Conservation (phyloP, 768 basidiomycete species). For the Saitozyma podzolica region DNA sequence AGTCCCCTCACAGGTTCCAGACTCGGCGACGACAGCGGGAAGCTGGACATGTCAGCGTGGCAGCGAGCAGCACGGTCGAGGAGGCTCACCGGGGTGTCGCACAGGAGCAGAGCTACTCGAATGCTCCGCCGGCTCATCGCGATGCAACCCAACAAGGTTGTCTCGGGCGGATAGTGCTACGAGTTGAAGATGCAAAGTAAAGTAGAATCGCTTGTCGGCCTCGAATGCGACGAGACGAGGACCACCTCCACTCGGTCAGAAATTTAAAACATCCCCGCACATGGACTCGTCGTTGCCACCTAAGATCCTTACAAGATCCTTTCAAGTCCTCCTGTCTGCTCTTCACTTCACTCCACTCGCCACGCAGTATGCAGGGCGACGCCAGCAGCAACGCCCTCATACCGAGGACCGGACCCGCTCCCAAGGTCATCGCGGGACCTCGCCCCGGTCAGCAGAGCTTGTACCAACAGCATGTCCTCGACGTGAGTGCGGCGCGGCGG, state of each 20-base stretch:
- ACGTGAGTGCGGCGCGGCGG: slow-evolving; percentile 27
- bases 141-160: too few relatives aligned
- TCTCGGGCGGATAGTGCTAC: too few relatives aligned
- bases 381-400: slow-evolving; percentile 13
- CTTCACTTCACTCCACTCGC: too few relatives aligned
- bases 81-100: slow-evolving; percentile 47
- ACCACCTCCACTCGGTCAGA: too few relatives aligned
- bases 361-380: too few relatives aligned
- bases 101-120: slow-evolving; percentile 44
- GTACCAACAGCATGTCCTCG: slow-evolving; percentile 45
- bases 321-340: too few relatives aligned
- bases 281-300: too few relatives aligned
- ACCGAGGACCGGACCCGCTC: slow-evolving; percentile 26
- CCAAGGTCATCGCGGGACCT: slow-evolving; percentile 32
- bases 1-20: slow-evolving; percentile 29
- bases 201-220: too few relatives aligned
- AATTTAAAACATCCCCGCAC: too few relatives aligned
- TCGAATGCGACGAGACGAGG: too few relatives aligned
- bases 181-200: too few relatives aligned
- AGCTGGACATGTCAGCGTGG: slow-evolving; percentile 19
- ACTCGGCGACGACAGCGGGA: slow-evolving; percentile 31
- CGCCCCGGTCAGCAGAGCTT: slow-evolving; percentile 34
- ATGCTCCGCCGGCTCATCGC: slow-evolving; percentile 15
- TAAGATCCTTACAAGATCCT: too few relatives aligned
- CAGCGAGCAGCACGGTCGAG: neutral